These are phyloP conservation scores for Cicer arietinum DNA, from an alignment of 306 rosid genomes.

Conservation along the genomic window DNA sequence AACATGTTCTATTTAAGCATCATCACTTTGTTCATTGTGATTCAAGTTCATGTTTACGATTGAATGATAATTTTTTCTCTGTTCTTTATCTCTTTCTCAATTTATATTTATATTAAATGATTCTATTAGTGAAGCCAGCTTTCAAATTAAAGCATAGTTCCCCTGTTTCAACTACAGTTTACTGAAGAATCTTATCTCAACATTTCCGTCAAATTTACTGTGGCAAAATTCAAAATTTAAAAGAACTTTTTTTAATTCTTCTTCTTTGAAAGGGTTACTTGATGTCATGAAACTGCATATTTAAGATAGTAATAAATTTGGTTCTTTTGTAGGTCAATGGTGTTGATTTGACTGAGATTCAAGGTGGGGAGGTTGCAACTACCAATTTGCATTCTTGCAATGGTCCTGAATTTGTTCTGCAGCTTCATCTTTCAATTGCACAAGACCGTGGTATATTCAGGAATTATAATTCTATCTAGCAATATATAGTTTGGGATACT, in stretches of 20 bases:
- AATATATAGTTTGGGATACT: not conserved
- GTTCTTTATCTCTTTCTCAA: not conserved
- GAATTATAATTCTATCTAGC: not conserved
- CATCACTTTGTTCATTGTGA: not conserved
- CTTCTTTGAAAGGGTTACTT: not conserved
- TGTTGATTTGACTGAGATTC: conserved; percentile 59
- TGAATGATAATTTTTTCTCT: not conserved
- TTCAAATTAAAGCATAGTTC: not conserved
- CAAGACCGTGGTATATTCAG: conserved; percentile 8
- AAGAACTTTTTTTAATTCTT: not conserved
- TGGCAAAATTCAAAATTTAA: not conserved
- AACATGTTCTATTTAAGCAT: not conserved
- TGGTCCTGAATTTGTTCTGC: conserved; percentile 67
- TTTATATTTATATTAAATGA: not conserved
- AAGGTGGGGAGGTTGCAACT: conserved; percentile 69
- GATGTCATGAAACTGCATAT: conserved; percentile 1
- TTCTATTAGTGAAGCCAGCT: not conserved
- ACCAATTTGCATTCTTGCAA: conserved; percentile 72
- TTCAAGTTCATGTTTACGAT: too few relatives aligned
- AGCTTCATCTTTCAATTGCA: conserved; percentile 50
- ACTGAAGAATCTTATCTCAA: not conserved
- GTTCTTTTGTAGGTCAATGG: conserved; percentile 57
- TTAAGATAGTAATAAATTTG: conserved; percentile 9
- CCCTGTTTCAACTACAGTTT: not conserved
- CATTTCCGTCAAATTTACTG: not conserved